Conservation (phyloP, 2,329 filamentous ascomycete species). For the Metarhizium robertsii region DNA sequence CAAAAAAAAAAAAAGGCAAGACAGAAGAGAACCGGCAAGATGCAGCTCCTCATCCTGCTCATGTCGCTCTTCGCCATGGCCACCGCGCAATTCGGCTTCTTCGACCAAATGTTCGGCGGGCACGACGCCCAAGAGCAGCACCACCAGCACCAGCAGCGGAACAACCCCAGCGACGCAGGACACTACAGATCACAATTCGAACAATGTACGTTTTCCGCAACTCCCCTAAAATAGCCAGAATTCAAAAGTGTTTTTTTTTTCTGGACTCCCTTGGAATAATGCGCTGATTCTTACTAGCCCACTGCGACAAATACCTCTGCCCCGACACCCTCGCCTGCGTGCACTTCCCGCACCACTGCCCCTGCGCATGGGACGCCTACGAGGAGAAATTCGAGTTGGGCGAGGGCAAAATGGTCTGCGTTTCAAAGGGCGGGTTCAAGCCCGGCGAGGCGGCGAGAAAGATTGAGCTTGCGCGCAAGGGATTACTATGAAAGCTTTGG, state of each 20-base stretch:
- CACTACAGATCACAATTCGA: slow-evolving; percentile 70
- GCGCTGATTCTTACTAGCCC: slow-evolving; percentile 38
- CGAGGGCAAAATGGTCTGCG: slow-evolving; percentile 64
- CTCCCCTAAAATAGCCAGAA: too few species aligned
- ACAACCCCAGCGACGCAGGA: slow-evolving; percentile 73
- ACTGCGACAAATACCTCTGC: slow-evolving; percentile 89
- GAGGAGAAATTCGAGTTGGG: slow-evolving; percentile 71
- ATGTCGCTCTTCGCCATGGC: slow-evolving; percentile 53
- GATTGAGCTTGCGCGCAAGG: slow-evolving; percentile 72
- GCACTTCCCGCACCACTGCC: slow-evolving; percentile 93
- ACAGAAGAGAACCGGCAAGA: slow-evolving; percentile 11
- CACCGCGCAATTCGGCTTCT: slow-evolving; percentile 83
- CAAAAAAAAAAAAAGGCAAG: not conserved
- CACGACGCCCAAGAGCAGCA: slow-evolving; percentile 34
- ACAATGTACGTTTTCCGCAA: slow-evolving; percentile 38
- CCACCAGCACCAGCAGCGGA: slow-evolving; percentile 51
- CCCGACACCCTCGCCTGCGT: slow-evolving; percentile 92
- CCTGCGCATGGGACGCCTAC: slow-evolving; percentile 69
- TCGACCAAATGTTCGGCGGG: slow-evolving; percentile 90
- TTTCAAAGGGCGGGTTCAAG: slow-evolving; percentile 67
- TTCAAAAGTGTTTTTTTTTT: not conserved
- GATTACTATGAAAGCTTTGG: slow-evolving; percentile 39
- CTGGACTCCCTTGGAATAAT: too few species aligned
- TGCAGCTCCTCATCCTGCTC: slow-evolving; percentile 30
- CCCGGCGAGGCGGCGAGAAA: slow-evolving; percentile 63